A percentile compares a stretch with the other conserved stretches of the same genome.
phyloP scores from a whole-genome alignment of 768 basidiomycete genomes.

The Termitomyces sp. region DNA sequence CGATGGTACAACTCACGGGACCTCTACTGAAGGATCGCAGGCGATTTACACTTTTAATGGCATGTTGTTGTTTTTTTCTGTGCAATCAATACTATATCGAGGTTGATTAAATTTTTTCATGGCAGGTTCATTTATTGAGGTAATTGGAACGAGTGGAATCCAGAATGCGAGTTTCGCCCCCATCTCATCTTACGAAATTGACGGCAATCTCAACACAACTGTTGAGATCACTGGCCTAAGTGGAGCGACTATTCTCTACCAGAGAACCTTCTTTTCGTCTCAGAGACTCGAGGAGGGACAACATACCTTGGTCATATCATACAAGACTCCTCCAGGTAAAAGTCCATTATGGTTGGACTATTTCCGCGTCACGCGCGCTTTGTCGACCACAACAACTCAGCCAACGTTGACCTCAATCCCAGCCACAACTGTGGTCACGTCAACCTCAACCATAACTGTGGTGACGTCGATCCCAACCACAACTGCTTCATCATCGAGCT shows the following conservation, averaged over 20 bases:
- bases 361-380: background rate
- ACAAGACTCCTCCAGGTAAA: background rate
- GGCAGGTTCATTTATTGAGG: conserved; percentile 7
- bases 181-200: conserved; percentile 2
- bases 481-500: background rate
- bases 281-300: background rate
- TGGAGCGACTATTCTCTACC: background rate
- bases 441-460: background rate
- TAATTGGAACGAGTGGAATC: conserved; percentile 9
- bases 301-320: conserved; percentile 2
- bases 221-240: background rate
- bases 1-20: conserved; percentile 6
- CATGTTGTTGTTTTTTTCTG: background rate
- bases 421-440: background rate
- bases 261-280: conserved; percentile 1
- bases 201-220: background rate
- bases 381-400: background rate
- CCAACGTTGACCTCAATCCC: too few relatives aligned
- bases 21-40: conserved; percentile 1
- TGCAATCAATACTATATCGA: background rate
- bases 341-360: conserved; percentile 7
- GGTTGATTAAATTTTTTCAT: background rate
- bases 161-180: conserved; percentile 5
- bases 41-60: conserved; percentile 4
- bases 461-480: background rate